phyloP scores from a whole-genome alignment of 495 filamentous ascomycete species.

The Parachaetomium inaequale region DNA sequence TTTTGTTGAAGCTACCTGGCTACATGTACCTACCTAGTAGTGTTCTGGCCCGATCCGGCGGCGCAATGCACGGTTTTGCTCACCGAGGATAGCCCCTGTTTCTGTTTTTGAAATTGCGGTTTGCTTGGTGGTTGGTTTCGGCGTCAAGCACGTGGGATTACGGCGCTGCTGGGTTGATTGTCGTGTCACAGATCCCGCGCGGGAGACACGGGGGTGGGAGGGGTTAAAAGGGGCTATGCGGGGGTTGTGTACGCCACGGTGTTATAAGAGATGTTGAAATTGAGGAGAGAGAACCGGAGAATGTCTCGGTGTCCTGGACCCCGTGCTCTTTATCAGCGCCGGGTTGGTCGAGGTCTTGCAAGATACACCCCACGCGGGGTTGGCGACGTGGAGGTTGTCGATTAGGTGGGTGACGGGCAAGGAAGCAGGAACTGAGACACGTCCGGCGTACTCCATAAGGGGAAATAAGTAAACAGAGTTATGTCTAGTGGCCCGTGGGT shows the following conservation, averaged over 20 bases:
- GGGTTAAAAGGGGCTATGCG: no score
- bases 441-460: no score
- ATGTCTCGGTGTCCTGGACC: no score
- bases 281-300: no score
- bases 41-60: background rate
- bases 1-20: no score
- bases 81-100: background rate
- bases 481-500: no score
- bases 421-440: no score
- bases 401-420: background rate
- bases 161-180: background rate
- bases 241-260: no score
- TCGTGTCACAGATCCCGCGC: background rate
- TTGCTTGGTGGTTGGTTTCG: background rate
- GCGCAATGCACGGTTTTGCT: background rate
- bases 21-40: no score
- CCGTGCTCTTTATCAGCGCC: background rate
- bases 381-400: background rate
- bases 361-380: background rate
- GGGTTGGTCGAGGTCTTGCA: background rate
- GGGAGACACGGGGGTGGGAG: background rate
- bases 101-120: background rate
- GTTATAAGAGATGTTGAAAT: no score
- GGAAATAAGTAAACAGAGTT: no score
- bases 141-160: background rate